phyloP scores from a whole-genome alignment of 2,329 filamentous ascomycete species.

The Epichloe baconii region DNA sequence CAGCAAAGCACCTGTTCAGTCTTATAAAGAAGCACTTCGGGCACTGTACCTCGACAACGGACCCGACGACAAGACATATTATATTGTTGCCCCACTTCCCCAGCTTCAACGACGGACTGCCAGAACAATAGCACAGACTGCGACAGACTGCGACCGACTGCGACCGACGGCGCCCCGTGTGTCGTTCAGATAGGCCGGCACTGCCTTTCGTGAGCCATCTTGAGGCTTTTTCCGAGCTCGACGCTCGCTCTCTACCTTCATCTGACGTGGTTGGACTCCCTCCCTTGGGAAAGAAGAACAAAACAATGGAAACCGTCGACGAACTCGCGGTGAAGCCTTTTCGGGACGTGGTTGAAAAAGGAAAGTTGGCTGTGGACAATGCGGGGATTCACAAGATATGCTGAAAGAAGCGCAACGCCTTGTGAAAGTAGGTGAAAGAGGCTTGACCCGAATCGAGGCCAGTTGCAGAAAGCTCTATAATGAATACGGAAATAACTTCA shows the following conservation, averaged over 20 bases:
- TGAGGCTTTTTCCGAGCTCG: not conserved
- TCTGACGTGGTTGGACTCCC: not conserved
- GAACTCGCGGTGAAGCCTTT: slow-evolving; percentile 38
- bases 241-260: not conserved
- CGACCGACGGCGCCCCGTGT: not conserved
- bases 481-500: slow-evolving; percentile 36
- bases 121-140: not conserved
- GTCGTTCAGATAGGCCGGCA: not conserved
- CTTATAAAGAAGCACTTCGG: not conserved
- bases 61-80: not conserved
- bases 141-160: too few species aligned
- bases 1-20: not conserved
- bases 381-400: slow-evolving; percentile 33
- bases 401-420: slow-evolving; percentile 34
- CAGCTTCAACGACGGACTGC: not conserved
- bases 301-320: slow-evolving; percentile 25
- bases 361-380: slow-evolving; percentile 32
- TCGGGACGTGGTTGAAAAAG: slow-evolving; percentile 39
- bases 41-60: not conserved
- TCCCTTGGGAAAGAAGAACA: not conserved
- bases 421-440: slow-evolving; percentile 34
- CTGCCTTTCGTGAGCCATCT: not conserved
- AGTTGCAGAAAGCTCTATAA: slow-evolving; percentile 34
- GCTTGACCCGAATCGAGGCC: slow-evolving; percentile 37
- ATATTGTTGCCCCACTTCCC: not conserved